Evolutionary conservation across 1,284 basidiomycete genomes (phyloP).

Genomic region (Cutaneotrichosporon sp.): DNA sequence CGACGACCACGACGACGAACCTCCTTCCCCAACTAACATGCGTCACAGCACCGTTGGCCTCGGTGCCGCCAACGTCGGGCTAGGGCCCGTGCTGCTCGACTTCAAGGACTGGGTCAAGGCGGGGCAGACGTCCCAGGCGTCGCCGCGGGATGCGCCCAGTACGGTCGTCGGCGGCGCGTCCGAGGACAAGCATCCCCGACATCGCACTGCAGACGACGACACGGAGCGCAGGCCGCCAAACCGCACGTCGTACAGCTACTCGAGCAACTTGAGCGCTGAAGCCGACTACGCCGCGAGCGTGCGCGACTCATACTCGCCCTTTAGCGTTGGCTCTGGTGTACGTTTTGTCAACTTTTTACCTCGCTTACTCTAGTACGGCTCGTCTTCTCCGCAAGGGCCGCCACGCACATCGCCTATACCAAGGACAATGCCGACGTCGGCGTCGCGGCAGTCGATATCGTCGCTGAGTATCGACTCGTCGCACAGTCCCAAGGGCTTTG

Average conservation of each 20-base stretch:
- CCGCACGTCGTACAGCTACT: background rate
- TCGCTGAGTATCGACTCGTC: slow-evolving; percentile 20
- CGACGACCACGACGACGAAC: slow-evolving; percentile 1
- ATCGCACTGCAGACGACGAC: background rate
- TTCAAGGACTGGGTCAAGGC: slow-evolving; percentile 24
- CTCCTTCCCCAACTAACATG: background rate
- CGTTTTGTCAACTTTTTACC: background rate
- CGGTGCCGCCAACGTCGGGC: slow-evolving; percentile 10
- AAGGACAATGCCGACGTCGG: slow-evolving; percentile 4
- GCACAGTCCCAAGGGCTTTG: slow-evolving; percentile 10
- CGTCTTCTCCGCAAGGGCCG: background rate
- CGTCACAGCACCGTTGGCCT: slow-evolving; percentile 3
- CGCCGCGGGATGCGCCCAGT: background rate
- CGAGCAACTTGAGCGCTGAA: slow-evolving; percentile 1
- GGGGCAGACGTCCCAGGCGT: slow-evolving; percentile 7
- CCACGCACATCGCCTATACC: background rate
- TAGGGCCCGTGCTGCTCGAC: slow-evolving; percentile 20
- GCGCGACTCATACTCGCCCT: background rate
- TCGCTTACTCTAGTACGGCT: slow-evolving; percentile 1
- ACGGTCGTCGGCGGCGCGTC: background rate
- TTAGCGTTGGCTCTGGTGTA: background rate
- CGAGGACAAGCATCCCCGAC: background rate
- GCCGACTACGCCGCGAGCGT: slow-evolving; percentile 1
- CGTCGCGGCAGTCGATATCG: slow-evolving; percentile 13
- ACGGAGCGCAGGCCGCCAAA: background rate